Evolutionary conservation across 331 rosid genomes (phyloP), one percentile per base, ranked within the genome.

Genomic region (Cucumis variabilis): DNA sequence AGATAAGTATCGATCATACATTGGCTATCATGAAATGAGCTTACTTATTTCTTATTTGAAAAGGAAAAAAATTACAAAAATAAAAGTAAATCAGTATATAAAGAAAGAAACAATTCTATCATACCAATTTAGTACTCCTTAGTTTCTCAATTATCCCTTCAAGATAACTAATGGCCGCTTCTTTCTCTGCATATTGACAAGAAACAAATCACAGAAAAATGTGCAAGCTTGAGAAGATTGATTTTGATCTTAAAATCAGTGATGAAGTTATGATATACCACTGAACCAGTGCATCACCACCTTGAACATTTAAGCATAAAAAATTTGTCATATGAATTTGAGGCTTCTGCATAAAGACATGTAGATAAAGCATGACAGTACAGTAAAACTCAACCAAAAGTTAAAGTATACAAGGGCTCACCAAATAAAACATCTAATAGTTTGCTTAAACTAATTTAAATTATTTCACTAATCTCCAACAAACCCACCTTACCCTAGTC

Each of bases 201-300:
- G 99, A 98, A 50, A 98, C 99, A 86, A 86, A 94, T 96, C 85
- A 98, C 99, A 44, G 98, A 97, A 91, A 98, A 96, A 92, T 98
- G 99, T 23, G 99, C 99, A 87, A 98, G 99, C 95, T 98, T 98
- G 90, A 98, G 98, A 88, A 94, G 99, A 90, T 98, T 98, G 91
- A 98, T 96, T 89, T 98, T 98, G 21, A 99, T 98, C 94, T 98
- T 99, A 62, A 98, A 98, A 91, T 98, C 98, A 1, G 99, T 96
- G 92, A 98, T 96, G 95, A 98, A 98, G 89, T 98, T 98, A 91
- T 98, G 94, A 89, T 98, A 89, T 98, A 98, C 63, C 96, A 88
- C 90, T 94, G 99, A 82, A 98, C 96, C 65, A 98, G 90, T 80
- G 99, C 99, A 90, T 98, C 99, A 4, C 99, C 99, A 70, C 98